Evolutionary conservation across 768 basidiomycete genomes (phyloP), one percentile per base, ranked within the genome.

Genomic region (Mycena crocata): DNA sequence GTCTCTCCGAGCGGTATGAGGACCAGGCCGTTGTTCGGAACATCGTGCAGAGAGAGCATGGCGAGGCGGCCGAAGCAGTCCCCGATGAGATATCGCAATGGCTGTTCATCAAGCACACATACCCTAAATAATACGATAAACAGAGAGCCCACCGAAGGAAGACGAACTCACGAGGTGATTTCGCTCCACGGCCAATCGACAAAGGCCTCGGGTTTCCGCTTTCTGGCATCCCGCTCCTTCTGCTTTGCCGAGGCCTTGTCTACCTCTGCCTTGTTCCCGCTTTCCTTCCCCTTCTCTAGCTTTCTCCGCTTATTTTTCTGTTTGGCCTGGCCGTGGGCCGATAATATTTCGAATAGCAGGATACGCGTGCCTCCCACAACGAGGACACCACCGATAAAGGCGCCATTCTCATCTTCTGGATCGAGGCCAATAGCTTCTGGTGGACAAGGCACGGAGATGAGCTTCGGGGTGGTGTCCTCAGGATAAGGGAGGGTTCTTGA

Each of bases 101-200:
- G 74, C 30, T 79, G 78, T n/a, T 76, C 76, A 39, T 87, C 87
- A 28, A 90, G 72, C 12, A 80, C 69, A 66, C 85, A 88, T 76
- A 86, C 87, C 26, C 90, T 91, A 46, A 39, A 44, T 28, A 32
- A 39, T 48, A n/a, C n/a, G 32, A 39, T 67, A 31, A 62, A 44
- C 31, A 21, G 30, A 59, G 54, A 64, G 9, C 45, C 42, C 23
- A 15, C 35, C 32, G 17, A 60, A 31, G 45, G 50, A n/a, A 37
- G 37, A 24, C 26, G 32, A 5, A 79, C 89, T 70, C 74, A 94
- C 93, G 90, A 87, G 66, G 87, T 83, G 42, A 94, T 82, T 65
- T 89, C 87, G 63, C 84, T 86, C 89, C 91, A 94, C 10, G 92
- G 92, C 93, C 93, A 94, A 17, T 88, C 85, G 19, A 93, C 83